Evolutionary conservation across 768 basidiomycete species (phyloP), one percentile per base, ranked within the genome.

Genomic region (Amanita muscaria): DNA sequence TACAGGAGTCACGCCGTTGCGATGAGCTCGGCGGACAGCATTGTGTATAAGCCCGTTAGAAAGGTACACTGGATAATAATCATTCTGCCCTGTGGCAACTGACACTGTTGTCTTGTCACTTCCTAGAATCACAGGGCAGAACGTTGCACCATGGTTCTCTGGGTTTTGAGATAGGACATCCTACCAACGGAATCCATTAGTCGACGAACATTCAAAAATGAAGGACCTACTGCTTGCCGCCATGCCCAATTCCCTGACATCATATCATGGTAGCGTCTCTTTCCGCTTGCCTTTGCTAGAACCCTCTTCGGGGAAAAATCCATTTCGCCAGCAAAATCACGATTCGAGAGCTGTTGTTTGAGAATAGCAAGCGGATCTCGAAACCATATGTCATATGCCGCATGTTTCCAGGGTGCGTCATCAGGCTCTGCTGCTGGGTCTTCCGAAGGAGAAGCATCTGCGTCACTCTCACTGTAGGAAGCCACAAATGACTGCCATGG

Each of bases 231-330:
- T 3, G 60, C 62, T 39, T 74, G 67, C 5, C 52, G 40, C 66
- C 65, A 72, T 2, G 63, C 64, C 53, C 59, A 72, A 22, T 66
- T 55, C 3, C 64, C 70, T 0, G 66, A 68, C 65, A 71, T 69
- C 14, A 73, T 51, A 52, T 71, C 54, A 3, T 30, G 34, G 42
- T 53, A 67, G 3, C 51, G 56, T 0, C 60, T 48, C 15, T 58
- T 52, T 0, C 56, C 61, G 12, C 27, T 42, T n/a, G n/a, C n/a
- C n/a, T n/a, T n/a, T n/a, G n/a, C 22, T 5, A 51, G 34, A 52
- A 56, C 43, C 71, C 65, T 8, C 65, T 60, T n/a, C 60, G 50
- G 1, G 45, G 54, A 0, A 72, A 65, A 44, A 38, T 62, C 56
- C 21, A 60, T 49, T 10, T 51, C 10, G 19, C 47, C n/a, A 1